A percentile compares a stretch with the other conserved stretches of the same genome.
These are phyloP conservation scores for Cercospora sp. DNA, from an alignment of 2,329 filamentous ascomycete genomes.

Conservation along the genomic window DNA sequence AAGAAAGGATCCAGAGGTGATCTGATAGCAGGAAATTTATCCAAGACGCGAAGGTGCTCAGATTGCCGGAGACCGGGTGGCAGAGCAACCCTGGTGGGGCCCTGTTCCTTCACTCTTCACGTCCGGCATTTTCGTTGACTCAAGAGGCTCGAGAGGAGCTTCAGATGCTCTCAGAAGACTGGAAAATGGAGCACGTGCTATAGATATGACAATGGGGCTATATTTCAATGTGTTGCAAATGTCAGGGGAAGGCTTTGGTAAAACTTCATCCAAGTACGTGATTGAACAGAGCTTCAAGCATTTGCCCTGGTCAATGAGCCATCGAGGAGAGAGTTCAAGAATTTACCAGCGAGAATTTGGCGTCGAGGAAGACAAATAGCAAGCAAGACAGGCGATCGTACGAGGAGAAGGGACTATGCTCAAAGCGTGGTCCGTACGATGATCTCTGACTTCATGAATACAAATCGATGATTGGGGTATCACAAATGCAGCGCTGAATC, in stretches of 20 bases:
- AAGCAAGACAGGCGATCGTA: not conserved
- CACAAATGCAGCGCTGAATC: not conserved
- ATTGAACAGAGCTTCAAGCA: not conserved
- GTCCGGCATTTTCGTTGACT: not conserved
- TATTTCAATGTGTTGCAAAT: not conserved
- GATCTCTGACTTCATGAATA: not conserved
- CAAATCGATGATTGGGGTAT: not conserved
- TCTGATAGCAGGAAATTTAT: too few relatives aligned
- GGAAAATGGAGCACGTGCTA: not conserved
- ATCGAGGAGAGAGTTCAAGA: not conserved
- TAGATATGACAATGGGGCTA: not conserved
- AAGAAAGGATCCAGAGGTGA: too few relatives aligned
- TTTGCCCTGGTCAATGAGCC: not conserved
- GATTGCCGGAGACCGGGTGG: too few relatives aligned
- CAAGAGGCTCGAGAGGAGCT: not conserved
- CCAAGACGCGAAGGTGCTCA: too few relatives aligned
- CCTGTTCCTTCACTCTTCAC: not conserved
- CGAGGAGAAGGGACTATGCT: not conserved
- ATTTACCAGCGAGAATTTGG: not conserved
- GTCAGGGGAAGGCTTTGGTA: not conserved
- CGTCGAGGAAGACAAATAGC: not conserved
- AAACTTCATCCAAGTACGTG: not conserved
- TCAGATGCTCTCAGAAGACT: not conserved
- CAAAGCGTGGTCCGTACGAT: not conserved
- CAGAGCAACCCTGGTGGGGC: not conserved